Evolutionary conservation across 768 basidiomycete species (phyloP).

Genomic region (Termitomyces bulborhizus): DNA sequence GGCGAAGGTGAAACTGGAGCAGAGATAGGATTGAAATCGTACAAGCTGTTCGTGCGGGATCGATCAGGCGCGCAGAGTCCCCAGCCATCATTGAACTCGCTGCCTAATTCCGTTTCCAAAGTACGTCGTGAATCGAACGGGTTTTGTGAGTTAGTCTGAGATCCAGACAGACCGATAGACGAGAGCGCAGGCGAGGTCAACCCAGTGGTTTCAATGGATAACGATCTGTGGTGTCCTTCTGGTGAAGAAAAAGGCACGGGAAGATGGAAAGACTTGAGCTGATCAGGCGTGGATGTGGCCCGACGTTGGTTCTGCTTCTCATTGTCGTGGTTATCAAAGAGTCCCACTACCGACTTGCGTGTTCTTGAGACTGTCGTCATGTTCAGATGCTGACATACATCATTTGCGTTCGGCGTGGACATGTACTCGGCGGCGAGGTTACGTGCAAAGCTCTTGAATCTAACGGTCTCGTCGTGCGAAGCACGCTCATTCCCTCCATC

Average conservation of each 20-base stretch:
- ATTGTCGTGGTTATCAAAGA: slow-evolving; percentile 41
- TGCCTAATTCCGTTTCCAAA: slow-evolving; percentile 55
- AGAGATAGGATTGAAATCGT: slow-evolving; percentile 41
- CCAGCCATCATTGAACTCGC: slow-evolving; percentile 43
- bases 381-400: slow-evolving; percentile 10
- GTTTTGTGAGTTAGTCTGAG: slow-evolving; percentile 11
- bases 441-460: slow-evolving; percentile 41
- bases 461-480: slow-evolving; percentile 32
- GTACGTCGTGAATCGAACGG: slow-evolving; percentile 22
- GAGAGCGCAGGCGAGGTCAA: slow-evolving; percentile 31
- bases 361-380: slow-evolving; percentile 16
- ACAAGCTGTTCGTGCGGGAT: slow-evolving; percentile 50
- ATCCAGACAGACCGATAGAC: slow-evolving; percentile 20
- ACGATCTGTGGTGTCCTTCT: slow-evolving; percentile 20
- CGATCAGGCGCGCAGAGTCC: slow-evolving; percentile 32
- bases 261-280: slow-evolving; percentile 15
- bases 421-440: slow-evolving; percentile 31
- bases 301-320: slow-evolving; percentile 8
- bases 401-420: slow-evolving; percentile 8
- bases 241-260: slow-evolving; percentile 26
- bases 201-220: slow-evolving; percentile 25
- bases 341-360: slow-evolving; percentile 55
- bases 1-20: slow-evolving; percentile 30
- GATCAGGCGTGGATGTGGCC: slow-evolving; percentile 13
- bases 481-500: slow-evolving; percentile 17